Conservation (phyloP, 2,329 filamentous ascomycete genomes). For the Chaetomium sp. region DNA sequence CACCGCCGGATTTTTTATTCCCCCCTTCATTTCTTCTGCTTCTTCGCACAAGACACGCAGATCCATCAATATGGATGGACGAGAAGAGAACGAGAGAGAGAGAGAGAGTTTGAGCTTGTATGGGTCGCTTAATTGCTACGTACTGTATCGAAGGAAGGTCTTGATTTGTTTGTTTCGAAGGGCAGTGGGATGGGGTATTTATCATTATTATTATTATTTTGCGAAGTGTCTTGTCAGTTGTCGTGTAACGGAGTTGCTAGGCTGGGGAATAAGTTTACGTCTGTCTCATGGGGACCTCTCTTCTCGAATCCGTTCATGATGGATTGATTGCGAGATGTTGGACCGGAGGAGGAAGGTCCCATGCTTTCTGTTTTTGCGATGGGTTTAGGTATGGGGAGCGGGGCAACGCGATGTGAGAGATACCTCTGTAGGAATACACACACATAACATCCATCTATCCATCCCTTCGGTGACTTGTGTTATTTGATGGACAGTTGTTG, state of each 20-base stretch:
- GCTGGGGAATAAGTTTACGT: too few relatives aligned
- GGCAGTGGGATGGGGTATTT: too few relatives aligned
- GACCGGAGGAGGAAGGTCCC: neutral
- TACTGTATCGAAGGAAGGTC: too few relatives aligned
- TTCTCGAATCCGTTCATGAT: neutral
- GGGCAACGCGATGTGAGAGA: neutral
- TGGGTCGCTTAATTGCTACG: too few relatives aligned
- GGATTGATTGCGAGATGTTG: neutral
- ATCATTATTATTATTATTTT: too few relatives aligned
- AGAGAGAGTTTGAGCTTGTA: too few relatives aligned
- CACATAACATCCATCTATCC: neutral
- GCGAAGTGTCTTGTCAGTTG: too few relatives aligned
- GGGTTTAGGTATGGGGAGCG: neutral
- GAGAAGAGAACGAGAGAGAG: too few relatives aligned
- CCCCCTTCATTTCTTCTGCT: neutral
- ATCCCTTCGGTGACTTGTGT: neutral
- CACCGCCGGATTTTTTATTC: neutral
- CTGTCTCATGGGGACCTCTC: too few relatives aligned
- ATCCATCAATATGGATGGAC: neutral
- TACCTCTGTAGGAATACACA: conserved; percentile 2
- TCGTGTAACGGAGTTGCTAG: too few relatives aligned
- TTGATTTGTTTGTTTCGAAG: too few relatives aligned
- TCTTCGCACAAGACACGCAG: neutral
- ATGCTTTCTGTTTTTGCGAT: neutral
- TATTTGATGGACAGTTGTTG: neutral